Evolutionary conservation across 129 eudicot species (phyloP).

Genomic region (Gnaphalium uliginosum): DNA sequence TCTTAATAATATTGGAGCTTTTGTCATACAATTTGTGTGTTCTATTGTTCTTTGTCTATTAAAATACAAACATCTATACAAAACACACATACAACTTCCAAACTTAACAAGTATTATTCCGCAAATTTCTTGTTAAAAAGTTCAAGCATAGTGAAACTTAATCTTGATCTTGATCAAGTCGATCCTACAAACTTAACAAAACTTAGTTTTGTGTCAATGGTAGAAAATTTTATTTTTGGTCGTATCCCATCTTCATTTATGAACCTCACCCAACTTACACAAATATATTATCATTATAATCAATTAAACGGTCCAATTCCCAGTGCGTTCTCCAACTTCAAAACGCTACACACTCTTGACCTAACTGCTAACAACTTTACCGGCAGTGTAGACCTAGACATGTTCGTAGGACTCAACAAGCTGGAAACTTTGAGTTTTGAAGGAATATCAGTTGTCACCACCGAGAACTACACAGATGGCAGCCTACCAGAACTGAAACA

Average conservation of each 20-base stretch:
- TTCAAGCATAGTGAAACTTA: no score
- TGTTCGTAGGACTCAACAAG: background rate
- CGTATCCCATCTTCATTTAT: conserved; percentile 21
- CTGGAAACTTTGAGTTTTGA: background rate
- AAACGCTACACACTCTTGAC: background rate
- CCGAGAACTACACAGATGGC: background rate
- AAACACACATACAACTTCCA: no score
- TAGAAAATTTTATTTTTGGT: background rate
- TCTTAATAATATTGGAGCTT: no score
- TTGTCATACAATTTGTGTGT: no score
- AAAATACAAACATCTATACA: no score
- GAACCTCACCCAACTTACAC: conserved; percentile 10
- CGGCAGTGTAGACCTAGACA: background rate
- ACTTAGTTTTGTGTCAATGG: background rate
- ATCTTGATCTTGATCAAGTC: no score
- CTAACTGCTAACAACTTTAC: background rate
- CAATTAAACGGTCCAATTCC: conserved; percentile 19
- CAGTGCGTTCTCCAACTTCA: background rate
- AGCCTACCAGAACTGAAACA: background rate
- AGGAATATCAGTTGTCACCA: background rate
- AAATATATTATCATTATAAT: background rate
- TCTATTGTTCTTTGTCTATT: no score
- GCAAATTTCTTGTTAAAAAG: no score
- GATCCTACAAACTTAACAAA: conserved; percentile 34
- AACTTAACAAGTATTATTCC: no score